phyloP scores from a whole-genome alignment of 2,329 filamentous ascomycete species.

The Fusarium kyushuense region DNA sequence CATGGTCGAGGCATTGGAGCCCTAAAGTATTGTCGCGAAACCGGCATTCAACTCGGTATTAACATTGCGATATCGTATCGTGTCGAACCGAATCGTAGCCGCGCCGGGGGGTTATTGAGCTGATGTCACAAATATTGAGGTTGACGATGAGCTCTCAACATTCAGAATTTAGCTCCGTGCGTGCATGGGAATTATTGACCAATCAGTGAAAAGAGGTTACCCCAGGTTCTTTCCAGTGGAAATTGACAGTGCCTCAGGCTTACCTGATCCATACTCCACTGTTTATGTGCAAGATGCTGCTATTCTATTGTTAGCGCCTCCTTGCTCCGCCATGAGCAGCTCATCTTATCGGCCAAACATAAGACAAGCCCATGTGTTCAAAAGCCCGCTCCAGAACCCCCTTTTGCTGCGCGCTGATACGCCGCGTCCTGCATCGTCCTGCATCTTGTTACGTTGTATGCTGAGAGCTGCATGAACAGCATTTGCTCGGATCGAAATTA shows the following conservation, averaged over 20 bases:
- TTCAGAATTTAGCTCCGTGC: slow-evolving; percentile 13
- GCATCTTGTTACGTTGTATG: slow-evolving; percentile 33
- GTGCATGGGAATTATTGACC: slow-evolving; percentile 14
- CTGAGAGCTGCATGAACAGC: slow-evolving; percentile 31
- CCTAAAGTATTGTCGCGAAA: slow-evolving; percentile 3
- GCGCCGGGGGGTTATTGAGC: not conserved
- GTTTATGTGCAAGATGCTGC: slow-evolving; percentile 1
- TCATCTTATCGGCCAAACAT: slow-evolving; percentile 12
- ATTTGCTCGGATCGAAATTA: slow-evolving; percentile 35
- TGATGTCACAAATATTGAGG: not conserved
- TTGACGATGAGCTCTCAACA: slow-evolving; percentile 11
- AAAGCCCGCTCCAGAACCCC: slow-evolving; percentile 22
- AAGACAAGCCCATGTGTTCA: slow-evolving; percentile 28
- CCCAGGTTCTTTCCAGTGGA: slow-evolving; percentile 18
- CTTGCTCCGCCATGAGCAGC: slow-evolving; percentile 13
- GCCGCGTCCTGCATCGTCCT: slow-evolving; percentile 28
- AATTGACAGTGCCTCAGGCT: slow-evolving; percentile 20
- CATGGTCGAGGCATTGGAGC: slow-evolving; percentile 51
- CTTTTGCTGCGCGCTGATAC: slow-evolving; percentile 38
- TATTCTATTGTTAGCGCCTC: slow-evolving; percentile 10
- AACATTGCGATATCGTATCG: slow-evolving; percentile 15
- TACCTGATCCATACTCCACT: slow-evolving; percentile 6
- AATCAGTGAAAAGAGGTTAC: slow-evolving; percentile 30
- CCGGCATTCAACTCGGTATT: slow-evolving; percentile 17
- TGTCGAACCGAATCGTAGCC: not conserved